These are phyloP conservation scores for Chlamydomonas sp. DNA, from an alignment of 139 green algal genomes.

Conservation along the genomic window DNA sequence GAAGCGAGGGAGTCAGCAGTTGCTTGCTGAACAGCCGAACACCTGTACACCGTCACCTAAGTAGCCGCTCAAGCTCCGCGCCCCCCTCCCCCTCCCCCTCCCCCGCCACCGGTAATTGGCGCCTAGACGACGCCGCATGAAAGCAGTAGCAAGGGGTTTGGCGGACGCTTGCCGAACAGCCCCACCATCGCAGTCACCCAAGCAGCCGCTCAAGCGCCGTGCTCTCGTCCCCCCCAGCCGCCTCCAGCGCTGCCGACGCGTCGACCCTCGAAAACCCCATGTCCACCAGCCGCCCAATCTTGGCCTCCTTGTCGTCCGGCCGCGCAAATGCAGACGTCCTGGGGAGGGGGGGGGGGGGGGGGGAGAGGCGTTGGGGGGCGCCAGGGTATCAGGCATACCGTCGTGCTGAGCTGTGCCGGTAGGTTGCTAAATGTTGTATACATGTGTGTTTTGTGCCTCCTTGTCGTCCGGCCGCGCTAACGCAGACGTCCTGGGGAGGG, in stretches of 20 bases:
- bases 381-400: not conserved
- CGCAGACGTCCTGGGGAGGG: not conserved
- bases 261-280: slow-evolving; percentile 71
- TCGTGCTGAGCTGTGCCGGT: too few species aligned
- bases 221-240: slow-evolving; percentile 60
- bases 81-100: too few species aligned
- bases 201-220: slow-evolving; percentile 70
- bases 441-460: slow-evolving; percentile 2
- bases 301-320: slow-evolving; percentile 22
- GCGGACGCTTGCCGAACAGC: too few species aligned
- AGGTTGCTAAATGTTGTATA: not conserved
- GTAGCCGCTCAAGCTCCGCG: too few species aligned
- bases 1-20: too few species aligned
- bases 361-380: not conserved
- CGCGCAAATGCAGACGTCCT: slow-evolving; percentile 47
- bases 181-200: too few species aligned
- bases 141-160: too few species aligned
- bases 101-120: too few species aligned
- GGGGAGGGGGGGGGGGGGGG: not conserved
- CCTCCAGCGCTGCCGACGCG: slow-evolving; percentile 45
- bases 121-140: too few species aligned
- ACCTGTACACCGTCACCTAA: too few species aligned
- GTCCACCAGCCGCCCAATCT: slow-evolving; percentile 50
- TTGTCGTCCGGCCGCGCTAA: not conserved
- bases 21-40: too few species aligned